Evolutionary conservation across 352 stramenopile species (phyloP), one percentile per base, ranked within the genome.

Genomic region (Phytophthora kernoviae): DNA sequence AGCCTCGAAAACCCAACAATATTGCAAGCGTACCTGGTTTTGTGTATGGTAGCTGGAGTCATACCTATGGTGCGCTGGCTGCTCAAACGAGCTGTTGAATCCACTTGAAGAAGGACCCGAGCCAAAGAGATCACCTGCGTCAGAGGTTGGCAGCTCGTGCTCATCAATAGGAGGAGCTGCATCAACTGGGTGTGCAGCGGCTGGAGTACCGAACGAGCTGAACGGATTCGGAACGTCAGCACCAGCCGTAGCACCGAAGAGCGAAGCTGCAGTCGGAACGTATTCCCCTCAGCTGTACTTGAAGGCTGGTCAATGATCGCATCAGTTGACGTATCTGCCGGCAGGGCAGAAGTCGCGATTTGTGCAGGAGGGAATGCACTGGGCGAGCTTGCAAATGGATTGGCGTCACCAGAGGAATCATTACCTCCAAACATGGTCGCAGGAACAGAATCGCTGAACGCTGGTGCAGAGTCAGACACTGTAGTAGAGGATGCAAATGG

Each of bases 71-170:
- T 71, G 52, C 22, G 53, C 6, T 14, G 70, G 49, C 24, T 71
- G 70, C 17, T 44, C 62, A 62, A 75, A 81, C 21, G 75, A 61
- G 40, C 36, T 73, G 12, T 63, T 70, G 20, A 56, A 79, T 5
- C 59, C 39, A 43, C 65, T 71, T 18, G 68, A 52, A 24, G 77
- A 30, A 55, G 73, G 40, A 46, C 30, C 51, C 22, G 77, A 70
- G 1, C 65, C 76, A 69, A 93, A 91, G 20, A 93, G 46, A 54
- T 84, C 69, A n/a, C 62, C 68, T 21, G 79, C 76, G 54, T 87
- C 77, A 39, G 72, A 72, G 17, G 77, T 81, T 1, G 80, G 68
- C 7, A 86, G 51, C 21, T 93, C 81, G 36, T 87, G 74, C 48
- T 82, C 73, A 4, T 43, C 50, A 36, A 60, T 45, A 41, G 51